A percentile compares a stretch with the other conserved stretches of the same genome.
Conservation (phyloP, 441 rosid species). For the Rhodomyrtus psidioides region DNA sequence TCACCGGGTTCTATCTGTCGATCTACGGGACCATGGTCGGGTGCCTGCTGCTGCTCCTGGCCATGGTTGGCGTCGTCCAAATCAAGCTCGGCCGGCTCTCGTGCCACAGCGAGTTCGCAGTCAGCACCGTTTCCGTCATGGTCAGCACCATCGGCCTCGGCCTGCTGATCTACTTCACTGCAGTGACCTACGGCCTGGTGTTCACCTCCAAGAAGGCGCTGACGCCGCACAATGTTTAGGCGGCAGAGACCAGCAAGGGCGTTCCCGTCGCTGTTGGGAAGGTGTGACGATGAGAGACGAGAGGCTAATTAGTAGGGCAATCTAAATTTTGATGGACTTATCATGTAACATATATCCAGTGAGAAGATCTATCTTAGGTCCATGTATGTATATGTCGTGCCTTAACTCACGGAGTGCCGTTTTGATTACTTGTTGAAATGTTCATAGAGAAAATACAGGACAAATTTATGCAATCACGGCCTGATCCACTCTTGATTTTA, state of each 20-base stretch:
- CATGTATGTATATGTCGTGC: neutral
- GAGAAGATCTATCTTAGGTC: neutral
- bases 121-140: neutral
- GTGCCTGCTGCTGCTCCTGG: neutral
- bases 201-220: neutral
- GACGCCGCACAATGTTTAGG: neutral
- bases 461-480: neutral
- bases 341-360: neutral
- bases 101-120: neutral
- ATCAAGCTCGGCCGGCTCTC: neutral
- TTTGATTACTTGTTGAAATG: neutral
- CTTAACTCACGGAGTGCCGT: neutral
- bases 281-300: neutral
- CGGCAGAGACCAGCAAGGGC: neutral
- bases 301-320: neutral
- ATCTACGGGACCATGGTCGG: constrained; percentile 3
- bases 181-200: neutral
- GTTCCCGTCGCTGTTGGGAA: too few relatives aligned
- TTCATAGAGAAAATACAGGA: neutral
- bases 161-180: neutral
- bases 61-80: constrained; percentile 5
- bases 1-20: neutral
- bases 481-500: neutral
- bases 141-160: neutral
- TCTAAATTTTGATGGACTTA: neutral